These are phyloP conservation scores for Wakefieldia striispora DNA, from an alignment of 768 basidiomycete genomes.

Conservation along the genomic window DNA sequence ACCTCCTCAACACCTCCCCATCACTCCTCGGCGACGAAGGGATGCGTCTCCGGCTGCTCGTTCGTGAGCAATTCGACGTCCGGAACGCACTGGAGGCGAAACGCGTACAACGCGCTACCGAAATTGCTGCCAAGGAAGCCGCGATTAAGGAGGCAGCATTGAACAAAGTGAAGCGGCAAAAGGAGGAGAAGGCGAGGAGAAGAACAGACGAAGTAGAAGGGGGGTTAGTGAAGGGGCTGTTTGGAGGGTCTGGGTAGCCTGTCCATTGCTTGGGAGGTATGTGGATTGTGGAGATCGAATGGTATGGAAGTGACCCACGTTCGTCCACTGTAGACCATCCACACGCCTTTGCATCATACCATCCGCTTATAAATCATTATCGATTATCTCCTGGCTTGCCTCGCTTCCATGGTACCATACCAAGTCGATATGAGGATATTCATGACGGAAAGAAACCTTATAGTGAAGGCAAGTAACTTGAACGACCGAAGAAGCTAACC, in stretches of 20 bases:
- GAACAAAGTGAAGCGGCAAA: conserved; percentile 6
- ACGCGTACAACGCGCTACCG: conserved; percentile 18
- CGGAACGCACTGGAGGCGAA: conserved; percentile 18
- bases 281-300: neutral
- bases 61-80: conserved; percentile 32
- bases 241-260: conserved; percentile 7
- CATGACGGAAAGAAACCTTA: too few relatives aligned
- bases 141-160: conserved; percentile 5
- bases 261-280: too few relatives aligned
- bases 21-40: conserved; percentile 38
- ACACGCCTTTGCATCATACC: neutral
- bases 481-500: neutral
- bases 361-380: neutral
- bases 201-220: conserved; percentile 4
- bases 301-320: neutral
- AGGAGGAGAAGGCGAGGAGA: conserved; percentile 3
- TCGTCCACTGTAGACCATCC: neutral
- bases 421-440: too few relatives aligned
- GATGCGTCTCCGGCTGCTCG: conserved; percentile 44
- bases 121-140: conserved; percentile 18
- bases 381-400: neutral
- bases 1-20: conserved; percentile 51
- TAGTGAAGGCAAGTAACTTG: conserved; percentile 1
- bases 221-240: conserved; percentile 17
- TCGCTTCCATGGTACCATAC: neutral